These are phyloP conservation scores for Eucalyptus tenuipes DNA, from an alignment of 345 rosid species.

Conservation along the genomic window DNA sequence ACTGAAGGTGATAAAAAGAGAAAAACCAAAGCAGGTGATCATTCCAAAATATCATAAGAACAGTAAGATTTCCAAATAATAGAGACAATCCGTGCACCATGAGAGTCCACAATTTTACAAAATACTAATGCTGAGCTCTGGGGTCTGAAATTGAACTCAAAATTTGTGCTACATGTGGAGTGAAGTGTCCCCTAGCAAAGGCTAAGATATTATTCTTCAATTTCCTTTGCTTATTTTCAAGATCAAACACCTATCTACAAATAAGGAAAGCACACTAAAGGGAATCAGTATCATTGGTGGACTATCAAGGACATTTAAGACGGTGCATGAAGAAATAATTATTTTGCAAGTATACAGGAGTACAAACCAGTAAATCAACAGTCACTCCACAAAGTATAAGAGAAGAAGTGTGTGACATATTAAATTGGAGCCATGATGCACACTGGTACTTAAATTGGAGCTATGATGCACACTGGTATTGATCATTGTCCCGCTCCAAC, in stretches of 20 bases:
- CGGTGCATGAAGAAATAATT: not conserved
- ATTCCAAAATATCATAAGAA: no score
- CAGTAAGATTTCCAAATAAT: not conserved
- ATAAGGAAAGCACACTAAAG: not conserved
- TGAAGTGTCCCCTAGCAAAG: conserved; percentile 53
- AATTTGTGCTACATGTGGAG: conserved; percentile 23
- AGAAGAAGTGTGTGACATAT: conserved; percentile 70
- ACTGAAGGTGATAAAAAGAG: not conserved
- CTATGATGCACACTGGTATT: conserved; percentile 14
- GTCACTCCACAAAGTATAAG: conserved; percentile 86
- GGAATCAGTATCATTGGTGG: not conserved
- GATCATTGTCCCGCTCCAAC: conserved; percentile 49
- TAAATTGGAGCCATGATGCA: conserved; percentile 41
- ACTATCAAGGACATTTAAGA: not conserved
- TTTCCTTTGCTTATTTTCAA: conserved; percentile 67
- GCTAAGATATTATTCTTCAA: conserved; percentile 36
- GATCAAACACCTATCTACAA: conserved; percentile 68
- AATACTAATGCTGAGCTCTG: not conserved
- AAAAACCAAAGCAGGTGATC: not conserved
- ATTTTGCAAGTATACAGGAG: not conserved
- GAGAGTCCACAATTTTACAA: not conserved
- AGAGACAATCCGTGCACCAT: not conserved
- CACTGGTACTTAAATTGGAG: conserved; percentile 42
- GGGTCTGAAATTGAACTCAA: not conserved
- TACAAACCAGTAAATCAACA: conserved; percentile 37